Evolutionary conservation across 208 protist genomes (phyloP), one percentile per base, ranked within the genome.

Genomic region (Entamoeba dispar): DNA sequence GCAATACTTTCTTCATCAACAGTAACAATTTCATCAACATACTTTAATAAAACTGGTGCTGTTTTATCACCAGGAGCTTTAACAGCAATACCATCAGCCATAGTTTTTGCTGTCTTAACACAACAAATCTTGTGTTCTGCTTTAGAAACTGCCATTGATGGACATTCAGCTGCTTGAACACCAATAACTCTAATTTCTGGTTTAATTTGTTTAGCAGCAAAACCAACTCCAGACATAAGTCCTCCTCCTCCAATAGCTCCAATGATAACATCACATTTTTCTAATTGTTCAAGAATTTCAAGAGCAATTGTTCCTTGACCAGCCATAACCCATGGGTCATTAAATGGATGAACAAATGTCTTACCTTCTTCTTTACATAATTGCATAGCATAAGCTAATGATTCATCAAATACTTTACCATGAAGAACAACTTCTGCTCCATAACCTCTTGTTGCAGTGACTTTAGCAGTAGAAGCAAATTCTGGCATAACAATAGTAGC

Each of bases 201-300:
- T 7, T 49, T 34, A 3, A 91, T 15, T 50, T 86, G 5, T 17
- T 92, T 92, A 49, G 31, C 19, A 52, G 91, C 91, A n/a, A 77
- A 38, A 52, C 22, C 27, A 52, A 92, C 69, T 38, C 86, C 73
- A 19, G 31, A 22, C 6, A 93, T 93, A 4, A 93, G 7, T 73
- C 93, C 93, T 51, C 93, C 93, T 50, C 93, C 93, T 49, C 93
- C 93, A 51, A 93, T 43, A 50, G 47, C 55, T 50, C 91, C 86
- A 38, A 93, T 4, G 15, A 93, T 12, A 92, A 17, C n/a, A 51
- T 93, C 93, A 77, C 49, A 3, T 50, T 73, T 12, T 27, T 4
- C 10, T 86, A n/a, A 69, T 19, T 57, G 10, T 19, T 90, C 34
- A 22, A 31, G 49, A 34, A 93, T 17, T 5, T 57, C 49, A 90